Percentiles rank a stretch among this genome's conserved stretches.
Conservation (phyloP, 371 early-diverging fungal species). For the Dichotomocladium elegans region DNA sequence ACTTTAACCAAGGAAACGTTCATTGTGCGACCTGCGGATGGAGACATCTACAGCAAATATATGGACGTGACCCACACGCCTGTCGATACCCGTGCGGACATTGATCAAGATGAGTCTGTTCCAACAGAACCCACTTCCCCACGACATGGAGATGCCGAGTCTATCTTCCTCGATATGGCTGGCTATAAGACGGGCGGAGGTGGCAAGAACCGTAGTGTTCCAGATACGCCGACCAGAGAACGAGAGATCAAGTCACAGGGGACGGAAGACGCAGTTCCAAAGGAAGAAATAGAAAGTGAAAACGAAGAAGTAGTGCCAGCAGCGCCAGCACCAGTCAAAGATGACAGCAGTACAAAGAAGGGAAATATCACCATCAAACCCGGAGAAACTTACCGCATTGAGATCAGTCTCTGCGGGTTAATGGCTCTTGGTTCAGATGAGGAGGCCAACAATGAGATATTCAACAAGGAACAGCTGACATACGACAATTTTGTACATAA, state of each 20-base stretch:
- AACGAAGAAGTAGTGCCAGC: not conserved
- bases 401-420: conserved; percentile 56
- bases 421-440: conserved; percentile 36
- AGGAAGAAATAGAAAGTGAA: not conserved
- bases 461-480: conserved; percentile 55
- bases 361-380: conserved; percentile 10
- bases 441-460: conserved; percentile 53
- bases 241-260: not conserved
- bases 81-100: conserved; percentile 9
- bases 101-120: not conserved
- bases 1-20: conserved; percentile 47
- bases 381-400: conserved; percentile 41
- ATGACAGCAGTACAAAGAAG: not conserved
- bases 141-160: conserved; percentile 27
- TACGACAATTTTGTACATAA: conserved; percentile 65
- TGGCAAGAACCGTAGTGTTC: not conserved
- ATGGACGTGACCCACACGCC: conserved; percentile 46
- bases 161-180: conserved; percentile 56
- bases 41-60: conserved; percentile 34
- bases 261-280: not conserved
- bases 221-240: not conserved
- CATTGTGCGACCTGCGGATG: conserved; percentile 42
- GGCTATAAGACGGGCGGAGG: conserved; percentile 55
- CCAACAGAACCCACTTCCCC: conserved; percentile 6
- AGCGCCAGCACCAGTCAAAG: not conserved